These are phyloP conservation scores for Sarcocystis neurona DNA, from an alignment of 169 alveolate genomes.

Conservation along the genomic window DNA sequence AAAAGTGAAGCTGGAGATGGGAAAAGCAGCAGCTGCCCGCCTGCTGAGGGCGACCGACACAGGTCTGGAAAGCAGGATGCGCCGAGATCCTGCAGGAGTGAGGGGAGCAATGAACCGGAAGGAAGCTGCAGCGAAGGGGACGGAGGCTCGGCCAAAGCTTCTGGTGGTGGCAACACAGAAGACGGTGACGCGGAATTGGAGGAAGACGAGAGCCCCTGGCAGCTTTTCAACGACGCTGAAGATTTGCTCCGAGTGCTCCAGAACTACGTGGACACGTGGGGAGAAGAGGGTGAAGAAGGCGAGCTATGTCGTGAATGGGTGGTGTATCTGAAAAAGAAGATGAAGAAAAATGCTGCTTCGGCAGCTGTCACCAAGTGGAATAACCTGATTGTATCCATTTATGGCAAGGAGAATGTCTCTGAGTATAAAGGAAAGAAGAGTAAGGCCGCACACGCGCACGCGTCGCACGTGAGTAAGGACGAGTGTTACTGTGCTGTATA, in stretches of 20 bases:
- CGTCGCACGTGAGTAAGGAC: no score
- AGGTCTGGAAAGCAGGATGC: neutral
- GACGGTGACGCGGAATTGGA: no score
- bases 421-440: neutral
- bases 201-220: neutral
- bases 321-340: neutral
- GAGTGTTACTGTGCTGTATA: no score
- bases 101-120: no score
- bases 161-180: neutral
- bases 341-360: neutral
- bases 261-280: neutral
- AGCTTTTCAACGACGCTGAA: neutral
- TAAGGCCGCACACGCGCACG: no score
- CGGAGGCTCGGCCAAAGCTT: neutral
- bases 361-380: slow-evolving; percentile 22
- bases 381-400: neutral
- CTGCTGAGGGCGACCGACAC: neutral
- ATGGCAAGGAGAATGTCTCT: neutral
- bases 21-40: neutral
- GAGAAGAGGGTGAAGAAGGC: slow-evolving; percentile 17
- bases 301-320: slow-evolving; percentile 30
- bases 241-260: neutral
- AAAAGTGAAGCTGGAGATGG: neutral
- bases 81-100: no score
- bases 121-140: neutral